Evolutionary conservation across 257 asterid genomes (phyloP).

Genomic region (Ballota nigra): DNA sequence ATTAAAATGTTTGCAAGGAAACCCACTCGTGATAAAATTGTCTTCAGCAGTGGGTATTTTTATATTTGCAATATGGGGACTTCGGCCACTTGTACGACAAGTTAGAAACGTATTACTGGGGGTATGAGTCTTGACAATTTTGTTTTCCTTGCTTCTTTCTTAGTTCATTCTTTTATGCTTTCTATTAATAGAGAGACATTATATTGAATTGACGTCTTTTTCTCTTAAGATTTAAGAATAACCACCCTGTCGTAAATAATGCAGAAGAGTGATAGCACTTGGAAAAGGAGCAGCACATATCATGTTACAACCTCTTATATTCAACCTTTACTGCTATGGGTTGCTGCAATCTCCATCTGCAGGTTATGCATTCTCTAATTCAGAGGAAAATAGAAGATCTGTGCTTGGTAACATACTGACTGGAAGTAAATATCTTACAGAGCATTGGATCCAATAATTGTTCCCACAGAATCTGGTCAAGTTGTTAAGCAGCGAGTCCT

Average conservation of each 20-base stretch:
- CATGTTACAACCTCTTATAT: conserved; percentile 66
- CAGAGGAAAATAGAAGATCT: conserved; percentile 7
- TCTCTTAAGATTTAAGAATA: not conserved
- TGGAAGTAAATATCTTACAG: conserved; percentile 45
- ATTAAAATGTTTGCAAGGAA: conserved; percentile 42
- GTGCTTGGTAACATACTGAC: conserved; percentile 20
- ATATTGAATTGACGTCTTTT: not conserved
- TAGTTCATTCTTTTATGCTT: conserved; percentile 2
- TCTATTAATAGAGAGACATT: conserved; percentile 1
- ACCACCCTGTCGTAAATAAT: conserved; percentile 10
- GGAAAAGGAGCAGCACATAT: conserved; percentile 68
- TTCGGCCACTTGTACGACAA: conserved; percentile 66
- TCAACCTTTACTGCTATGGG: conserved; percentile 83
- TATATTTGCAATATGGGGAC: conserved; percentile 82
- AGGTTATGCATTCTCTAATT: conserved; percentile 46
- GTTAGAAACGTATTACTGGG: conserved; percentile 50
- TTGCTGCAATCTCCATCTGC: conserved; percentile 83
- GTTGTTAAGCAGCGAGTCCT: conserved; percentile 71
- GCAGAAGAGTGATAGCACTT: conserved; percentile 65
- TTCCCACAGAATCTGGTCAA: conserved; percentile 77
- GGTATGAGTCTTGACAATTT: conserved; percentile 32
- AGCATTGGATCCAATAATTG: conserved; percentile 71
- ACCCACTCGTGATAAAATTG: conserved; percentile 49
- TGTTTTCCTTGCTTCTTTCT: conserved; percentile 19
- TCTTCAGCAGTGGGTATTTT: conserved; percentile 66